Base-by-base conservation (phyloP, 2,329 filamentous ascomycete species). In the Niveomyces coronatus region DNA sequence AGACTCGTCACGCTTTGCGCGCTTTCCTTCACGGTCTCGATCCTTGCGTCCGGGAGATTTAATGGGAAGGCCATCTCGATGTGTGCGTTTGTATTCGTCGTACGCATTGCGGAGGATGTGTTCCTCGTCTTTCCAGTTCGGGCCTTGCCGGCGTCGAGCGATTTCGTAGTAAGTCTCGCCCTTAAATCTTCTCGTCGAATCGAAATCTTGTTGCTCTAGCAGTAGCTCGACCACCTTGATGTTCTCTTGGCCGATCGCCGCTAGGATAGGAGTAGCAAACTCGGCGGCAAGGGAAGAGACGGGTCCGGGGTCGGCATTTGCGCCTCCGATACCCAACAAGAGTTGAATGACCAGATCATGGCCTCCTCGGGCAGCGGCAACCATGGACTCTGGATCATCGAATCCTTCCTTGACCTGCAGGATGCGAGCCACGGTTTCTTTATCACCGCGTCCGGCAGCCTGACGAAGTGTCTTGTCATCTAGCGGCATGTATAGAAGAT, bases 91-190 rank as follows among this genome's bases (percentile, higher is more conserved):
- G 47, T 74, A 76, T 20, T 74, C 71, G 41, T 87, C 80, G 47
- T 79, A 87, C 4, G 82, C 76, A 27, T 79, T 71, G 55, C 88
- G 88, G 34, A 98, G 60, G 39, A 93, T 65, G 30, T 86, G 75
- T 46, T 83, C 79, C 56, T 98, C 91, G 44, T 89, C 79, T 55
- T 89, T 81, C 86, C 88, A 95, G 43, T 85, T 82, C 7, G 88
- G 85, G 0, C 91, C 89, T 47, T 79, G 79, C 28, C 86, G 78
- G 33, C 85, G 79, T 49, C 82, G 76, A 2, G 91, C 86, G 44
- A 96, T 79, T 46, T 98, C 87, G 51, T 78, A 83, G 57, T 96
- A 98, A 0, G 84, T 81, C 49, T 84, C 76, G 16, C 85, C 85
- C 48, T 79, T 79, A 48, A 79, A 80, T 18, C 79, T 72, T 41